phyloP scores from a whole-genome alignment of 306 rosid species.

The Lathyrus oleraceus region DNA sequence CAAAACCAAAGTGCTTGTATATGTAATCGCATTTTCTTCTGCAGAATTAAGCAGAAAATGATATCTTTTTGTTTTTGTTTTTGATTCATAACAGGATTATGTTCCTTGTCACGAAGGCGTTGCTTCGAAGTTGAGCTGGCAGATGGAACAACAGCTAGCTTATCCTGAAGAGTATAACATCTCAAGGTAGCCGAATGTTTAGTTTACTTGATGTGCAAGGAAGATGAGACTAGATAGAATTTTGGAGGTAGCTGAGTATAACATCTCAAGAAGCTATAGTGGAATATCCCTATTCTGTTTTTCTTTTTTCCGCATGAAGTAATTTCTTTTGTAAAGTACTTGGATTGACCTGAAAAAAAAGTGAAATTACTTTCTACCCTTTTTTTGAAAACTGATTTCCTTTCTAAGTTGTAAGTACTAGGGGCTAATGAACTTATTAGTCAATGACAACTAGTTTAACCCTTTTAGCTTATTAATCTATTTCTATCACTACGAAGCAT shows the following conservation, averaged over 20 bases:
- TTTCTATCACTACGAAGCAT: background rate
- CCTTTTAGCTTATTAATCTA: slow-evolving; percentile 3
- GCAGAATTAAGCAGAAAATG: slow-evolving; percentile 2
- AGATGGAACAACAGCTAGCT: slow-evolving; percentile 69
- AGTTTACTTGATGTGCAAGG: slow-evolving; percentile 38
- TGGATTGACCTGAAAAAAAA: slow-evolving; percentile 52
- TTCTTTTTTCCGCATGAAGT: background rate
- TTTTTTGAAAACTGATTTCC: slow-evolving; percentile 50
- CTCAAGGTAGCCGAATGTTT: slow-evolving; percentile 52
- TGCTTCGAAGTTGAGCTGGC: slow-evolving; percentile 91
- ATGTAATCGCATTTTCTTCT: background rate
- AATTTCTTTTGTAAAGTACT: slow-evolving; percentile 62
- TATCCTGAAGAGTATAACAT: slow-evolving; percentile 71
- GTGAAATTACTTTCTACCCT: slow-evolving; percentile 50
- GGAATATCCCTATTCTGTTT: slow-evolving; percentile 46
- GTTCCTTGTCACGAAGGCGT: slow-evolving; percentile 92
- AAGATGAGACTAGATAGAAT: slow-evolving; percentile 45
- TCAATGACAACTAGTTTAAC: slow-evolving; percentile 50
- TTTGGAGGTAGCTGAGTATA: slow-evolving; percentile 50
- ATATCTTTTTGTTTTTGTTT: background rate
- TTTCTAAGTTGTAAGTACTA: slow-evolving; percentile 53
- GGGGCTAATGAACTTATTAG: slow-evolving; percentile 46
- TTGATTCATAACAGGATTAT: slow-evolving; percentile 62
- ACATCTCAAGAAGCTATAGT: slow-evolving; percentile 41
- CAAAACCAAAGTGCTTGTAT: background rate